A percentile compares a stretch with the other conserved stretches of the same genome.
phyloP scores from a whole-genome alignment of 352 stramenopile species.

The Globisporangium echinulatum region DNA sequence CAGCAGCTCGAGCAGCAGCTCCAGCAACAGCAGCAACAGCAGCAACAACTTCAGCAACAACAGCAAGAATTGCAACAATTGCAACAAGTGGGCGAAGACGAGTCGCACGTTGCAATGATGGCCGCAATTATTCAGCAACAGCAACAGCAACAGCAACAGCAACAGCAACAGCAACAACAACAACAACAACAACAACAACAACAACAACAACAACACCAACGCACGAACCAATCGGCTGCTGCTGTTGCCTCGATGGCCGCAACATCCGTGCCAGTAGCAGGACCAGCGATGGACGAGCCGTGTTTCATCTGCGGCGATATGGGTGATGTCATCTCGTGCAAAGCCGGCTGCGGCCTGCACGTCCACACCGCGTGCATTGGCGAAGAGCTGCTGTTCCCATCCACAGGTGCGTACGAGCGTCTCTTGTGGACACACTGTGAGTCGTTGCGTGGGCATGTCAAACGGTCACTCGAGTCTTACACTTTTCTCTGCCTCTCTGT shows the following conservation, averaged over 20 bases:
- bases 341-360: constrained; percentile 49
- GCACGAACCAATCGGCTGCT: background rate
- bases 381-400: constrained; percentile 48
- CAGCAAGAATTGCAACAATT: constrained; percentile 9
- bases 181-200: constrained; percentile 9
- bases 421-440: background rate
- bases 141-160: background rate
- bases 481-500: background rate
- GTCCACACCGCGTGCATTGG: constrained; percentile 56
- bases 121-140: constrained; percentile 6
- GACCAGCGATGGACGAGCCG: constrained; percentile 14
- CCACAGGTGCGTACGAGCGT: constrained; percentile 20
- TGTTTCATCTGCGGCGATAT: constrained; percentile 53
- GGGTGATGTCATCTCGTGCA: constrained; percentile 47
- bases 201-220: background rate
- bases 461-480: background rate
- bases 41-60: constrained; percentile 14
- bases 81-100: constrained; percentile 6
- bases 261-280: no score
- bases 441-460: background rate
- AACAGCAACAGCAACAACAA: background rate
- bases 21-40: background rate
- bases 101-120: constrained; percentile 8
- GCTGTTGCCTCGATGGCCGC: background rate
- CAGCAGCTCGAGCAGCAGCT: background rate